Evolutionary conservation across 306 rosid species (phyloP).

Genomic region (Medicago ruthenica): DNA sequence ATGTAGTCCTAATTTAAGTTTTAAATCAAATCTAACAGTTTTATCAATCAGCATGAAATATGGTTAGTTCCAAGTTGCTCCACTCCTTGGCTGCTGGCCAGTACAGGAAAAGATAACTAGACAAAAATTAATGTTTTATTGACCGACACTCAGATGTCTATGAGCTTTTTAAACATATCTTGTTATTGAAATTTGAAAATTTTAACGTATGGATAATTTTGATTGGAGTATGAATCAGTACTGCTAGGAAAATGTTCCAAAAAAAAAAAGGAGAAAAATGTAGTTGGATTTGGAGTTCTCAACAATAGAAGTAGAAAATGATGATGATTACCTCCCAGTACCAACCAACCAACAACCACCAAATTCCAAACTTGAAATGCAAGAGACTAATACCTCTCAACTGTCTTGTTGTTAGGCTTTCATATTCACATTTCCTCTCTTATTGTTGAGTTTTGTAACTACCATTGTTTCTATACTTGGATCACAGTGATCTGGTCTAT

Average conservation of each 20-base stretch:
- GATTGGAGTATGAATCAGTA: neutral
- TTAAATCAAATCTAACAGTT: no score
- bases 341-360: constrained; percentile 64
- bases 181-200: neutral
- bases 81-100: no score
- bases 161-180: neutral
- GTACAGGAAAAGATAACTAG: no score
- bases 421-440: constrained; percentile 50
- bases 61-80: no score
- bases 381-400: constrained; percentile 75
- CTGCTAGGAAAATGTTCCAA: neutral
- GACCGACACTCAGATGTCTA: no score
- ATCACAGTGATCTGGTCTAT: constrained; percentile 39
- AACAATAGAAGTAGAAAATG: constrained; percentile 43
- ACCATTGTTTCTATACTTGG: constrained; percentile 32
- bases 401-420: constrained; percentile 42
- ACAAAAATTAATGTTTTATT: no score
- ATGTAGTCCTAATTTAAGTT: no score
- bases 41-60: no score
- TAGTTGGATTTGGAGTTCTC: constrained; percentile 43
- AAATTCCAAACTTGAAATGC: constrained; percentile 62
- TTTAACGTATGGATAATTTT: neutral
- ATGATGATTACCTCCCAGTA: constrained; percentile 42
- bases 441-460: constrained; percentile 45
- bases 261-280: constrained; percentile 10